phyloP scores from a whole-genome alignment of 768 basidiomycete species.

The Tylopilus plumbeoviolaceoides region DNA sequence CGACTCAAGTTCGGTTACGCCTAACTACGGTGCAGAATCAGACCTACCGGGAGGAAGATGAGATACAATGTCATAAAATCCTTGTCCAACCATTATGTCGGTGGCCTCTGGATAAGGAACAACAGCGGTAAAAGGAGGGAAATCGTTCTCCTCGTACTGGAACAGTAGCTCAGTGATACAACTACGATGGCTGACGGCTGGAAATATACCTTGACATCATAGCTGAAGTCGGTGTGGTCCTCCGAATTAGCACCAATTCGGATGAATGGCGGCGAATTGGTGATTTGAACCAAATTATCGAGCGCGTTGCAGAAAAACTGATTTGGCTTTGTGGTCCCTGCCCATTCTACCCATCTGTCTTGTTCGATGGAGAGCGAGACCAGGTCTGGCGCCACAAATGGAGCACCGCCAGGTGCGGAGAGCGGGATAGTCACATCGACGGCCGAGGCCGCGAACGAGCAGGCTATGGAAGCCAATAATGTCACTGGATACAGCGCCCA shows the following conservation, averaged over 20 bases:
- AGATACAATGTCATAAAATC: conserved; percentile 50
- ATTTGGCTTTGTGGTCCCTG: conserved; percentile 47
- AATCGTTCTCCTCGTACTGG: conserved; percentile 45
- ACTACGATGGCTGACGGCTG: not conserved
- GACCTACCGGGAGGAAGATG: conserved; percentile 47
- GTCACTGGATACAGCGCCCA: not conserved
- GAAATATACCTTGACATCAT: not conserved
- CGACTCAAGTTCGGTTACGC: not conserved
- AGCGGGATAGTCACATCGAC: conserved; percentile 39
- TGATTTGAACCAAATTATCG: conserved; percentile 49
- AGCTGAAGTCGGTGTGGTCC: conserved; percentile 49
- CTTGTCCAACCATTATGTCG: conserved; percentile 53
- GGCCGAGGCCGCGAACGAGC: conserved; percentile 4
- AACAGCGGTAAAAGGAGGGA: conserved; percentile 44
- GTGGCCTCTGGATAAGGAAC: conserved; percentile 67
- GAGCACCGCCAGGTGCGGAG: conserved; percentile 33
- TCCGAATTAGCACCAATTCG: conserved; percentile 56
- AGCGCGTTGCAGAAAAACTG: conserved; percentile 59
- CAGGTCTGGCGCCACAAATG: conserved; percentile 41
- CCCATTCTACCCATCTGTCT: conserved; percentile 70
- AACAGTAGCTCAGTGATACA: not conserved
- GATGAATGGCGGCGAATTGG: conserved; percentile 51
- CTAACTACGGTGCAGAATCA: not conserved
- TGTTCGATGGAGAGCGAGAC: conserved; percentile 68
- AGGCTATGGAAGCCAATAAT: not conserved